Evolutionary conservation across 257 asterid species (phyloP).

Genomic region (Forsythia suspensa): DNA sequence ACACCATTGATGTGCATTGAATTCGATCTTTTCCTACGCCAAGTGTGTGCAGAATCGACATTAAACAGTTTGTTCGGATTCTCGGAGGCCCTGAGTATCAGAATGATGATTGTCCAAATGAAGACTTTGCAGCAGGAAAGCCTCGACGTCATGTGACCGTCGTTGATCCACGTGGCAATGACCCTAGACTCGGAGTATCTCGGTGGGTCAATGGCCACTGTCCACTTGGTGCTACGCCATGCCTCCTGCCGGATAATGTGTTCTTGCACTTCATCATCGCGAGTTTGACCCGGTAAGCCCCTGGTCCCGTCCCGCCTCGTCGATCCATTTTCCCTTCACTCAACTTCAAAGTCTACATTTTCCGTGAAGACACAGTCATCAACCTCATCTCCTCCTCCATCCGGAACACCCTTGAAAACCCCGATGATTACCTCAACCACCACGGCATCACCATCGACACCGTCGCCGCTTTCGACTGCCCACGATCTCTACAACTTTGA

Average conservation of each 20-base stretch:
- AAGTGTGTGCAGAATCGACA: constrained; percentile 14
- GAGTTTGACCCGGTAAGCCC: constrained; percentile 40
- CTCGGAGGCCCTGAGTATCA: no score
- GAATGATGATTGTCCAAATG: constrained; percentile 26
- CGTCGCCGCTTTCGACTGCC: no score
- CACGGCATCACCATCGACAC: no score
- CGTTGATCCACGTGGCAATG: constrained; percentile 40
- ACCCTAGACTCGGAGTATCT: constrained; percentile 42
- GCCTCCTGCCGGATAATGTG: constrained; percentile 37
- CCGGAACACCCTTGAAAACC: constrained; percentile 36
- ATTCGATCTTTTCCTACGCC: constrained; percentile 59
- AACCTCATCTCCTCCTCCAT: constrained; percentile 36
- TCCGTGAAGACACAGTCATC: constrained; percentile 35
- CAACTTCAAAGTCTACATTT: constrained; percentile 39
- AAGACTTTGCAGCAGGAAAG: neutral
- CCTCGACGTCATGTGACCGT: constrained; percentile 17
- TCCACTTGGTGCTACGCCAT: constrained; percentile 46
- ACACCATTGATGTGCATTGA: constrained; percentile 36
- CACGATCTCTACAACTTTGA: no score
- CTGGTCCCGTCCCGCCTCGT: constrained; percentile 31
- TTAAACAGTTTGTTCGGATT: constrained; percentile 23
- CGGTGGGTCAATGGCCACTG: constrained; percentile 44
- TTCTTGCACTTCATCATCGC: constrained; percentile 42
- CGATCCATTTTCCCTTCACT: constrained; percentile 36
- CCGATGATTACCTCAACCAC: neutral